Evolutionary conservation across 148 eudicot genomes (phyloP), one percentile per base, ranked within the genome.

Genomic region (Polygonum aviculare): DNA sequence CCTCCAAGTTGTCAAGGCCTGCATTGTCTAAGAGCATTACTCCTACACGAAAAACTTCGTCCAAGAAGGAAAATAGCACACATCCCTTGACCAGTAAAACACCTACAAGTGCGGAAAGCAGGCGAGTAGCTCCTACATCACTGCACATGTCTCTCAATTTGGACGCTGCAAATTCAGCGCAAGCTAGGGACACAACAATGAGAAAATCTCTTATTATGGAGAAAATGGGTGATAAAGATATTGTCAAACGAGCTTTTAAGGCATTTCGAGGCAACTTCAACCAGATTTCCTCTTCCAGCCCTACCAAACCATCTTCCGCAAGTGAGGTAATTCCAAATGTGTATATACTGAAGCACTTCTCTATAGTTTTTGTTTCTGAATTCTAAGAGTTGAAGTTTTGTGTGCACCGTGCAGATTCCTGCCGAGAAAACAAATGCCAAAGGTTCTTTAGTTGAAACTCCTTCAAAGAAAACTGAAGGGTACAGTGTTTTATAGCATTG

Each of bases 181-280:
- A 84, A 47, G 81, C 78, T 62, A 72, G 79, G 41, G 69, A 79
- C 62, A 55, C 85, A 31, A 81, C 82, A 69, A 81, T 84, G 76
- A 85, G 97, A 74, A 87, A 84, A 75, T 93, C 99, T 40, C 74
- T 86, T 74, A 87, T 96, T 65, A 93, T 93, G 99, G 99, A 96
- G 83, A 84, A 77, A 47, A 96, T 96, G 99, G 99, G 94, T 67
- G 98, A 96, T 80, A 96, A 96, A 83, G 99, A 96, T 57, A 96
- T 96, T 72, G 96, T 96, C 21, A 88, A 79, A 79, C 86, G 98
- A 48, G 99, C 94, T 35, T 96, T 96, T 80, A 93, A 86, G 86
- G 54, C 97, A 76, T 96, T 96, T 75, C 88, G 83, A 76, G 88
- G 79, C 82, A 84, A 70, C 40, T 40, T 74, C 73, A 84, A 74